phyloP scores from a whole-genome alignment of 75 land plant species.

The Cunninghamia lanceolata region DNA sequence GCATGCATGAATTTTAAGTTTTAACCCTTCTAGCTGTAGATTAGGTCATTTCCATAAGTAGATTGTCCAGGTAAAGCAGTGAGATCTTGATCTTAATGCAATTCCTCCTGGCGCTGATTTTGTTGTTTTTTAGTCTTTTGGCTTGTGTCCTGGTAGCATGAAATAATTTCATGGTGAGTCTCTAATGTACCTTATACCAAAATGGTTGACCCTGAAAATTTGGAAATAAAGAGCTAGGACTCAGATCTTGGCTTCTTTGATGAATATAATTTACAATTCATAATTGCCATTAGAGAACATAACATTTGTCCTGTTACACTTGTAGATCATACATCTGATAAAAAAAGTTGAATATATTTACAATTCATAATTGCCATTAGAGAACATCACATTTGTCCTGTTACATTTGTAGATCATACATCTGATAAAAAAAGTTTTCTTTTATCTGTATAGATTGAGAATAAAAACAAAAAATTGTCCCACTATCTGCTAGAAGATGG shows the following conservation, averaged over 20 bases:
- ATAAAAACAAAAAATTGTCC: not conserved
- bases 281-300: not conserved
- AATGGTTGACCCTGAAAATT: not conserved
- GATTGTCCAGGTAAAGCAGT: not conserved
- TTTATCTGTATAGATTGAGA: not conserved
- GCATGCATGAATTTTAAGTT: not conserved
- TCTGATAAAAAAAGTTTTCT: not conserved
- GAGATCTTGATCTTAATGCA: not conserved
- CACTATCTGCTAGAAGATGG: not conserved
- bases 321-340: not conserved
- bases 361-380: not conserved
- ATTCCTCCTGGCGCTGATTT: not conserved
- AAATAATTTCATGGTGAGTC: not conserved
- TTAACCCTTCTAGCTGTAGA: not conserved
- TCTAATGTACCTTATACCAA: not conserved
- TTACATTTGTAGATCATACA: not conserved
- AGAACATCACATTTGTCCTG: not conserved
- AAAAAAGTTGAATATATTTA: not conserved
- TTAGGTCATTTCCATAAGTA: not conserved
- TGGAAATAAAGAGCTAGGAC: not conserved
- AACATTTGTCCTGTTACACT: not conserved
- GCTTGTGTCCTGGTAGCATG: not conserved
- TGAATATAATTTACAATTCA: not conserved
- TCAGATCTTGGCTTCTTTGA: not conserved
- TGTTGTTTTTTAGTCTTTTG: not conserved